These are phyloP conservation scores for Colletotrichum tropicicola DNA, from an alignment of 2,329 filamentous ascomycete species.

Conservation along the genomic window DNA sequence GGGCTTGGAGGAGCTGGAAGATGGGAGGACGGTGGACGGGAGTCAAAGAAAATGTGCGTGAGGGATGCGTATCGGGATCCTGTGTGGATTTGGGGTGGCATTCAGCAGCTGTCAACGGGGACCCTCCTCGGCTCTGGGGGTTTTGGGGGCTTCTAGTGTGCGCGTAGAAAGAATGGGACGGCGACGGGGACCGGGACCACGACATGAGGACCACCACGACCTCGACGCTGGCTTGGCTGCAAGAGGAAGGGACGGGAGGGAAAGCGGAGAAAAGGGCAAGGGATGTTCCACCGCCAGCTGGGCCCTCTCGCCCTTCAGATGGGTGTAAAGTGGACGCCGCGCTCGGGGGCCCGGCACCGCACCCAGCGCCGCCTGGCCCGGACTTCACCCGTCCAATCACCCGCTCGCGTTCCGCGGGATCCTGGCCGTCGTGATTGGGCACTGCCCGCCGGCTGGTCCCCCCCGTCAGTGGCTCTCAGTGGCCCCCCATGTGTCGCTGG, in stretches of 20 bases:
- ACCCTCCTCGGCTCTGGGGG: constrained; percentile 2
- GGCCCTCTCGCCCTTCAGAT: not conserved
- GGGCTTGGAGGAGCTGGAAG: too few relatives aligned
- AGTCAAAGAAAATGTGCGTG: too few relatives aligned
- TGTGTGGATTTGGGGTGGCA: too few relatives aligned
- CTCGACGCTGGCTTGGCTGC: not conserved
- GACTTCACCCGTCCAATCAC: constrained; percentile 5
- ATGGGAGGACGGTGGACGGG: too few relatives aligned
- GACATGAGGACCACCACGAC: not conserved
- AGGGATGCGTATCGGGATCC: too few relatives aligned
- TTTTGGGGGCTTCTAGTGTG: constrained; percentile 2
- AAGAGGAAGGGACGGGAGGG: not conserved
- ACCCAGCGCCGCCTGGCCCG: not conserved
- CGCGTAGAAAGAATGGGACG: constrained; percentile 1
- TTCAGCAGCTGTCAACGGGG: not conserved
- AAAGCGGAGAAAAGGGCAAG: constrained; percentile 12
- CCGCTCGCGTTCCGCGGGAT: too few relatives aligned
- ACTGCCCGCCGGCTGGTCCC: too few relatives aligned
- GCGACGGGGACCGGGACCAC: not conserved
- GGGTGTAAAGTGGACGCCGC: not conserved
- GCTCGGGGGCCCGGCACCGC: constrained; percentile 12
- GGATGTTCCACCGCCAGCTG: constrained; percentile 2
- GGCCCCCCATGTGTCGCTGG: too few relatives aligned
- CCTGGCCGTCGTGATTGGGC: too few relatives aligned
- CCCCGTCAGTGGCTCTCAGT: too few relatives aligned